A percentile compares a stretch with the other conserved stretches of the same genome.
Evolutionary conservation across 306 rosid genomes (phyloP).

Genomic region (Astragalus glycyphyllos): DNA sequence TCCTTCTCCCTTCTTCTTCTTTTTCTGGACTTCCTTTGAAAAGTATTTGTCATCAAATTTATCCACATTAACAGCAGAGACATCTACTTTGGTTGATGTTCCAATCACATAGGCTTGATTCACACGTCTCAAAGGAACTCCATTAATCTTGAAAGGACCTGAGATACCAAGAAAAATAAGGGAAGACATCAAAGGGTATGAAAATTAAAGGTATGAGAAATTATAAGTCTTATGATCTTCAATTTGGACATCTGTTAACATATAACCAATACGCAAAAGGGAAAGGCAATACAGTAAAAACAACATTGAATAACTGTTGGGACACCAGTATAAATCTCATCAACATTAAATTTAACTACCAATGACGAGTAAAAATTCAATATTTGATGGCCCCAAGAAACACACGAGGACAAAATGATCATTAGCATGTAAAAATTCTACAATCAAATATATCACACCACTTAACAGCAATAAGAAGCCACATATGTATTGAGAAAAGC

Average conservation of each 20-base stretch:
- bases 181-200: background rate
- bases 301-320: background rate
- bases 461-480: conserved; percentile 51
- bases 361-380: background rate
- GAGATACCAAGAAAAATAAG: conserved; percentile 4
- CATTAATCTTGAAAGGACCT: conserved; percentile 76
- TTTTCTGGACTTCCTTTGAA: conserved; percentile 55
- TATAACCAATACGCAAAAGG: background rate
- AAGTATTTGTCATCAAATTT: conserved; percentile 72
- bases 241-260: background rate
- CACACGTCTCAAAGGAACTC: conserved; percentile 79
- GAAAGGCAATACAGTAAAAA: background rate
- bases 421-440: background rate
- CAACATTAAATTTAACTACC: background rate
- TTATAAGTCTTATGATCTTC: background rate
- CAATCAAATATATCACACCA: background rate
- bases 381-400: background rate
- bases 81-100: conserved; percentile 71
- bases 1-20: conserved; percentile 66
- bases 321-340: background rate
- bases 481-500: background rate
- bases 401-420: background rate
- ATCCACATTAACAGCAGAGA: conserved; percentile 57
- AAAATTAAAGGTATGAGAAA: background rate
- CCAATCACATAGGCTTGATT: conserved; percentile 68